Evolutionary conservation across 2,329 filamentous ascomycete genomes (phyloP).

Genomic region (Fusarium neocosmosporiellum): DNA sequence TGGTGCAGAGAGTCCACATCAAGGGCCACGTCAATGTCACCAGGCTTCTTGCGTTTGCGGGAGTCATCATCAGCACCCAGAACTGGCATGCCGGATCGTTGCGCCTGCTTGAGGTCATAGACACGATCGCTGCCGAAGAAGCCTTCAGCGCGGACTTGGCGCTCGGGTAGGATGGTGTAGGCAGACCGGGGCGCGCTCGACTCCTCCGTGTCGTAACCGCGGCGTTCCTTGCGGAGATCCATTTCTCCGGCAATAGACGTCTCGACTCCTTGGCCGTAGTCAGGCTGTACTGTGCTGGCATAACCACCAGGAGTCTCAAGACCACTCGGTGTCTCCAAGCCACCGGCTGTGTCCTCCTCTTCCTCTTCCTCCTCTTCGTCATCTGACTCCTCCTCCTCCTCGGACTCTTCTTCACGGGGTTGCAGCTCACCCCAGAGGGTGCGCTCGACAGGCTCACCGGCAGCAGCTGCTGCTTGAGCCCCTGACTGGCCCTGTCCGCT

Average conservation of each 20-base stretch:
- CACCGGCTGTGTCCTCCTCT: slow-evolving; percentile 71
- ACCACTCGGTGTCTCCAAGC: slow-evolving; percentile 79
- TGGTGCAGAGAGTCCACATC: slow-evolving; percentile 83
- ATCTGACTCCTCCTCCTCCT: slow-evolving; percentile 80
- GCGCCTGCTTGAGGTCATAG: slow-evolving; percentile 79
- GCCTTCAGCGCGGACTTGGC: slow-evolving; percentile 84
- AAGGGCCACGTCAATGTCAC: slow-evolving; percentile 92
- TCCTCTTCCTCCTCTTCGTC: slow-evolving; percentile 75
- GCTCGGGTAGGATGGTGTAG: slow-evolving; percentile 91
- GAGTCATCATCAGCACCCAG: slow-evolving; percentile 83
- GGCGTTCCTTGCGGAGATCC: slow-evolving; percentile 84
- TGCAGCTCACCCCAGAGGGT: slow-evolving; percentile 94
- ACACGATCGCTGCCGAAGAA: slow-evolving; percentile 97
- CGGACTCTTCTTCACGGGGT: slow-evolving; percentile 77
- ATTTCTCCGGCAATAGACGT: slow-evolving; percentile 88
- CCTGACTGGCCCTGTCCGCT: slow-evolving; percentile 49
- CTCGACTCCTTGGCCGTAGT: slow-evolving; percentile 76
- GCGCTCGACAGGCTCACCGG: slow-evolving; percentile 85
- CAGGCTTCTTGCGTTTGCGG: slow-evolving; percentile 93
- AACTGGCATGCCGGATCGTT: slow-evolving; percentile 71
- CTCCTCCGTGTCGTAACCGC: slow-evolving; percentile 91
- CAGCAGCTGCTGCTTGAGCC: slow-evolving; percentile 51
- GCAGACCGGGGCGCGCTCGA: slow-evolving; percentile 78
- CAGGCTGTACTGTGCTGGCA: slow-evolving; percentile 82
- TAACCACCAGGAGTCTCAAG: slow-evolving; percentile 85